A percentile compares a stretch with the other conserved stretches of the same genome.
Evolutionary conservation across 495 filamentous ascomycete genomes (phyloP).

Genomic region (Umbilicaria muhlenbergii): DNA sequence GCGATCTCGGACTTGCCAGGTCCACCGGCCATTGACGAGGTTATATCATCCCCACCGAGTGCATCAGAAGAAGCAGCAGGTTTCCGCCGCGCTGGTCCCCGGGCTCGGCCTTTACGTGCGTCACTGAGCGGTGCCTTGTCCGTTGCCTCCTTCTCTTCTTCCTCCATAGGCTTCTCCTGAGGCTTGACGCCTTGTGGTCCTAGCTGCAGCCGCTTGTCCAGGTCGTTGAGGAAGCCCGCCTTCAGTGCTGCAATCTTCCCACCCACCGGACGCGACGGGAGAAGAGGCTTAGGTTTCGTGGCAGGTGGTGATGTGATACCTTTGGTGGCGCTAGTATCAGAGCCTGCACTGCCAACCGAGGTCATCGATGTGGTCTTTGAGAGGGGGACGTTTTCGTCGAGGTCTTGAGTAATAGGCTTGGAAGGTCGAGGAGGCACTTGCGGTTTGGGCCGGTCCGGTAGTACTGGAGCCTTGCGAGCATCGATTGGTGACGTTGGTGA

Average conservation of each 20-base stretch:
- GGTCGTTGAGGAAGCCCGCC: constrained; percentile 75
- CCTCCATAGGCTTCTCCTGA: constrained; percentile 40
- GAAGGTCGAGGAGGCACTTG: constrained; percentile 56
- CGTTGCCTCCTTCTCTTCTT: constrained; percentile 36
- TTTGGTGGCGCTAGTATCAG: constrained; percentile 16
- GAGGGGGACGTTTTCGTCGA: constrained; percentile 22
- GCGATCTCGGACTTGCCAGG: constrained; percentile 27
- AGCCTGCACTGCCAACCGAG: constrained; percentile 18
- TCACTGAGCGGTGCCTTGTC: constrained; percentile 70
- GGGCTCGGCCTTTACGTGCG: constrained; percentile 77
- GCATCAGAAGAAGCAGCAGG: constrained; percentile 28
- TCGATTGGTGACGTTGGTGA: constrained; percentile 24
- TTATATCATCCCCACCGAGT: constrained; percentile 13
- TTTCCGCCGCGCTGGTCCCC: constrained; percentile 71
- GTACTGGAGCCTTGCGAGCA: constrained; percentile 34
- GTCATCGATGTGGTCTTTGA: constrained; percentile 18
- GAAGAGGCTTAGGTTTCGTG: constrained; percentile 52
- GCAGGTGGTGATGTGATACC: constrained; percentile 21
- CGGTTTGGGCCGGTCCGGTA: constrained; percentile 67
- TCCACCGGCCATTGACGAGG: constrained; percentile 18
- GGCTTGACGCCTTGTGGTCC: constrained; percentile 61
- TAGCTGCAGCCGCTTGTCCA: constrained; percentile 70
- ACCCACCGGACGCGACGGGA: constrained; percentile 68
- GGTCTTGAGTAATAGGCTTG: constrained; percentile 30
- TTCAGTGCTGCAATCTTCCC: constrained; percentile 83